Conservation (phyloP, 106 monocot species). For the Dioscorea alata region DNA sequence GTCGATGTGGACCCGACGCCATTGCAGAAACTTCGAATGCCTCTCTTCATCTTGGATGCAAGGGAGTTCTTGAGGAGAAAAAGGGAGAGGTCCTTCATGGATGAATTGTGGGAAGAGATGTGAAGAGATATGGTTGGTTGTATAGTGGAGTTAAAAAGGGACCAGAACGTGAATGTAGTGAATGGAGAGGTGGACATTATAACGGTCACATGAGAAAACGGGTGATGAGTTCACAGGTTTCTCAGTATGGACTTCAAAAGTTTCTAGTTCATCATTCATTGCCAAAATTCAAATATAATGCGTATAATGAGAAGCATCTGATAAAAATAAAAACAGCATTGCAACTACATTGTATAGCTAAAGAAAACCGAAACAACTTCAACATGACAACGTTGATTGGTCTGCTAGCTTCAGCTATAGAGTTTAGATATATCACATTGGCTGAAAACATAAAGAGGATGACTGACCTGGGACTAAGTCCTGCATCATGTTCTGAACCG, state of each 20-base stretch:
- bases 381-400: no score
- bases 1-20: conserved; percentile 58
- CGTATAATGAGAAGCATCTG: no score
- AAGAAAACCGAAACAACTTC: no score
- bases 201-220: conserved; percentile 40
- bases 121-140: neutral
- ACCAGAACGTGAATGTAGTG: conserved; percentile 33
- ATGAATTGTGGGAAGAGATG: neutral
- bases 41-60: conserved; percentile 69
- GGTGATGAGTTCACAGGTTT: conserved; percentile 9
- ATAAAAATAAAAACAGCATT: no score
- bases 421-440: no score
- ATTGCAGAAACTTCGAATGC: conserved; percentile 66
- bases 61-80: conserved; percentile 62
- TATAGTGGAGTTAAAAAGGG: conserved; percentile 3
- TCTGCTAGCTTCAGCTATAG: no score
- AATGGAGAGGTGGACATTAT: conserved; percentile 42
- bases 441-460: neutral
- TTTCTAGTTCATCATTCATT: no score
- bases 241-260: no score
- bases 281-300: no score
- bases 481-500: no score
- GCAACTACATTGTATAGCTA: no score
- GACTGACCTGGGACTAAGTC: neutral
- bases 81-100: conserved; percentile 70